phyloP scores from a whole-genome alignment of 345 rosid genomes.

The Eucalyptus regnans region DNA sequence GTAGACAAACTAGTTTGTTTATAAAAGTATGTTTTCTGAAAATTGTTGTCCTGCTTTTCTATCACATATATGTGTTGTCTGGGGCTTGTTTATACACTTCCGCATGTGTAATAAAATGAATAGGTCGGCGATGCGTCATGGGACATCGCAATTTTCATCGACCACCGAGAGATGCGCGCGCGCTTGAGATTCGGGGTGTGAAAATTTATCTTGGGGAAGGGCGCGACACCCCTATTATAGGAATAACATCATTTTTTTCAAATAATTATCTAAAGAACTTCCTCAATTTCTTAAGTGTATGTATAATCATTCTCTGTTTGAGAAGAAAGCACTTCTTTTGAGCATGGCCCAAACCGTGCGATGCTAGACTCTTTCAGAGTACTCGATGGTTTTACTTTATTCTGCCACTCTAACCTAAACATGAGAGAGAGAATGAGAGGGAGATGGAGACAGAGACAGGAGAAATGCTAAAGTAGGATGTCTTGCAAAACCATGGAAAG shows the following conservation, averaged over 20 bases:
- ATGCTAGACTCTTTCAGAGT: not conserved
- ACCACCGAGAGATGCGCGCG: no score
- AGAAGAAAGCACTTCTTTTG: not conserved
- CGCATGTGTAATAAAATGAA: no score
- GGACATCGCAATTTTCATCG: no score
- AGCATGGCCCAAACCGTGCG: not conserved
- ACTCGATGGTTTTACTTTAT: not conserved
- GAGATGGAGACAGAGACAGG: not conserved
- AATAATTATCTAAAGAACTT: not conserved
- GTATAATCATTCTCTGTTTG: not conserved
- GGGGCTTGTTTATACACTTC: no score
- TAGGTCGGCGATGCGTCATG: no score
- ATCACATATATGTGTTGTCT: no score
- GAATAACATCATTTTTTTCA: not conserved
- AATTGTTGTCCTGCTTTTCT: no score
- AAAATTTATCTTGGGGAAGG: no score
- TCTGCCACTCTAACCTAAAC: not conserved
- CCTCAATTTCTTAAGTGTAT: not conserved
- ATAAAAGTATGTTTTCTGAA: no score
- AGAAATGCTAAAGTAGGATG: not conserved
- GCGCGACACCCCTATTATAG: not conserved
- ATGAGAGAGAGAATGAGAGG: not conserved
- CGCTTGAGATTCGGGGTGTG: no score
- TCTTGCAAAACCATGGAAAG: not conserved
- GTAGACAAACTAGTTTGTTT: no score